Percentiles rank a stretch among this genome's conserved stretches.
These are phyloP conservation scores for Rosellinia necatrix DNA, from an alignment of 2,329 filamentous ascomycete species.

Conservation along the genomic window DNA sequence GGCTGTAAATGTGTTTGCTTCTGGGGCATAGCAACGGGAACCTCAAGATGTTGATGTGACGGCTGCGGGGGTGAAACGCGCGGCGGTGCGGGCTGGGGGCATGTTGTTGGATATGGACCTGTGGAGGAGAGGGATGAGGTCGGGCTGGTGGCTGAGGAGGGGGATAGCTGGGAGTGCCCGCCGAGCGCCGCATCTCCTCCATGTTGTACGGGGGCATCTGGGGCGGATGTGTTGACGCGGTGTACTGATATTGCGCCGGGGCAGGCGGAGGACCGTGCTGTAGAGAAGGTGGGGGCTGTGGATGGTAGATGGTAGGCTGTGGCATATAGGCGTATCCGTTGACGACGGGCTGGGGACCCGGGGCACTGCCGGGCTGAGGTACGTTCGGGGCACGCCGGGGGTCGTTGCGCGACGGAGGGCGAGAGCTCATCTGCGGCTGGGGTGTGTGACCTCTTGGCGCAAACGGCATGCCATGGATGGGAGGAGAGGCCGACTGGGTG, in stretches of 20 bases:
- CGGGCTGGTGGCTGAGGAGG: slow-evolving; percentile 51
- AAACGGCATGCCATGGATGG: slow-evolving; percentile 78
- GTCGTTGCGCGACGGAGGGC: slow-evolving; percentile 80
- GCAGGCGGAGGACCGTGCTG: slow-evolving; percentile 44
- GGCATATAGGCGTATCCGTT: slow-evolving; percentile 84
- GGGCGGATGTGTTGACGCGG: slow-evolving; percentile 46
- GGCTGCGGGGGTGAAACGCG: slow-evolving; percentile 60
- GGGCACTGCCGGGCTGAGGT: slow-evolving; percentile 64
- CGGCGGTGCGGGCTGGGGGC: slow-evolving; percentile 53
- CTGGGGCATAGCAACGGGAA: slow-evolving; percentile 36
- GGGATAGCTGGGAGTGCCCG: slow-evolving; percentile 67
- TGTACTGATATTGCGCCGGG: slow-evolving; percentile 43
- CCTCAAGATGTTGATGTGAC: slow-evolving; percentile 48
- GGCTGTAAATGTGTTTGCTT: slow-evolving; percentile 38
- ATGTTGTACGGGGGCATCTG: slow-evolving; percentile 72
- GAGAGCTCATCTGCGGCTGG: slow-evolving; percentile 74
- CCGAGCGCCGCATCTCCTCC: slow-evolving; percentile 75
- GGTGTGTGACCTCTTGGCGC: slow-evolving; percentile 79
- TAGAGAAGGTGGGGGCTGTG: slow-evolving; percentile 54
- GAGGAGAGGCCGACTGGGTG: slow-evolving; percentile 85
- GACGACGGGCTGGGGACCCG: slow-evolving; percentile 60
- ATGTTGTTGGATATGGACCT: slow-evolving; percentile 59
- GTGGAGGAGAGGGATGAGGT: slow-evolving; percentile 63
- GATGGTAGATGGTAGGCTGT: slow-evolving; percentile 84
- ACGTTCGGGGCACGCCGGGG: slow-evolving; percentile 77